These are phyloP conservation scores for Candida broadrunensis DNA, from an alignment of 805 yeast genomes.

Conservation along the genomic window DNA sequence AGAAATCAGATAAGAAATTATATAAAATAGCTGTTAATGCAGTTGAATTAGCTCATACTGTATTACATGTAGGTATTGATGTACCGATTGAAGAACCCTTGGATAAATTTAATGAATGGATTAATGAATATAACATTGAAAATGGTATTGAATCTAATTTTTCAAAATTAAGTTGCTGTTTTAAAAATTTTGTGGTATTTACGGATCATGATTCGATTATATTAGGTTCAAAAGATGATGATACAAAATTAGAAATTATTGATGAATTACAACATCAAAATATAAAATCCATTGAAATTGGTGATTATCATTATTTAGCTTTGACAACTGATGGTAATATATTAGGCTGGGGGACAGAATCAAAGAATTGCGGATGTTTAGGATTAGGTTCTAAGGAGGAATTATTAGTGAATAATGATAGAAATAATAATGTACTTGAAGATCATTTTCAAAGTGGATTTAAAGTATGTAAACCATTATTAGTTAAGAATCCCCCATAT, in stretches of 20 bases:
- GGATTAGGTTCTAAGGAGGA: slow-evolving; percentile 47
- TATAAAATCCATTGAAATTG: slow-evolving; percentile 58
- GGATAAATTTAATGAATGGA: slow-evolving; percentile 17
- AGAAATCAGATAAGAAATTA: slow-evolving; percentile 36
- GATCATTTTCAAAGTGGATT: slow-evolving; percentile 31
- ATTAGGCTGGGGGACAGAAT: slow-evolving; percentile 68
- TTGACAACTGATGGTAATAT: slow-evolving; percentile 56
- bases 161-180: slow-evolving; percentile 54
- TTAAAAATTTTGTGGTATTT: slow-evolving; percentile 51
- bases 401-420: not conserved
- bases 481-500: slow-evolving; percentile 37
- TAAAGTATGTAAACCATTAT: slow-evolving; percentile 14
- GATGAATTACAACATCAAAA: slow-evolving; percentile 7
- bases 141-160: slow-evolving; percentile 29
- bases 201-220: slow-evolving; percentile 48
- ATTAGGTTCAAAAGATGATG: slow-evolving; percentile 29
- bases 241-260: slow-evolving; percentile 6
- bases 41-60: slow-evolving; percentile 9
- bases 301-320: slow-evolving; percentile 71
- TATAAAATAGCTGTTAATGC: slow-evolving; percentile 31
- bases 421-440: slow-evolving; percentile 6
- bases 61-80: not conserved
- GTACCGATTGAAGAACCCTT: slow-evolving; percentile 2
- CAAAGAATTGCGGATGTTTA: slow-evolving; percentile 62
- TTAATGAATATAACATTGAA: slow-evolving; percentile 17